Evolutionary conservation across 768 basidiomycete species (phyloP).

Genomic region (Steccherinum ochraceum): DNA sequence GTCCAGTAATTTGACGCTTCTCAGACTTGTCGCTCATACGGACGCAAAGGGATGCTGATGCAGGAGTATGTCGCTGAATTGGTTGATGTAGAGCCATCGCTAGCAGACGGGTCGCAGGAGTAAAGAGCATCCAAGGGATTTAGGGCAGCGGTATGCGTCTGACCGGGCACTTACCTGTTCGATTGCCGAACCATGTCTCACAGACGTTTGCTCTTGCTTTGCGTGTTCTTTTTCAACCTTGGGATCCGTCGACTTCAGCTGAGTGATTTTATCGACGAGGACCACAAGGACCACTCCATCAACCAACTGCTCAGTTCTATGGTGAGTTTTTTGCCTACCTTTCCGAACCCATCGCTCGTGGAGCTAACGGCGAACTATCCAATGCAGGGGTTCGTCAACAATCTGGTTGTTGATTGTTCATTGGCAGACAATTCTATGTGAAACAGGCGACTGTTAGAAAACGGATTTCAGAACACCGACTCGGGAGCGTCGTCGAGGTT

Average conservation of each 20-base stretch:
- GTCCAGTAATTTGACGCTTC: conserved; percentile 13
- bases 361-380: neutral
- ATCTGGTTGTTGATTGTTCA: neutral
- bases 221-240: no score
- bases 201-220: no score
- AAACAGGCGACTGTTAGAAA: no score
- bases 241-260: neutral
- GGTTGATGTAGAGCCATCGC: conserved; percentile 24
- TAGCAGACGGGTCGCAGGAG: no score
- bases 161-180: no score
- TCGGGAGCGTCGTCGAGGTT: no score
- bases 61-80: conserved; percentile 54
- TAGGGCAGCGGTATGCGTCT: no score
- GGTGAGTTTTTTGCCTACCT: neutral
- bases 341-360: no score
- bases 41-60: conserved; percentile 68
- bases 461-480: no score
- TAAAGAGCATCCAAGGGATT: no score
- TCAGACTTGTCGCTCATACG: neutral
- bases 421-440: no score
- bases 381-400: neutral
- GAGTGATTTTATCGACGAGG: neutral
- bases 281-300: neutral
- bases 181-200: conserved; percentile 43
- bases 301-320: neutral